Percentiles rank a stretch among this genome's conserved stretches.
phyloP scores from a whole-genome alignment of 352 stramenopile genomes.

The Globisporangium rhizosaccharum region DNA sequence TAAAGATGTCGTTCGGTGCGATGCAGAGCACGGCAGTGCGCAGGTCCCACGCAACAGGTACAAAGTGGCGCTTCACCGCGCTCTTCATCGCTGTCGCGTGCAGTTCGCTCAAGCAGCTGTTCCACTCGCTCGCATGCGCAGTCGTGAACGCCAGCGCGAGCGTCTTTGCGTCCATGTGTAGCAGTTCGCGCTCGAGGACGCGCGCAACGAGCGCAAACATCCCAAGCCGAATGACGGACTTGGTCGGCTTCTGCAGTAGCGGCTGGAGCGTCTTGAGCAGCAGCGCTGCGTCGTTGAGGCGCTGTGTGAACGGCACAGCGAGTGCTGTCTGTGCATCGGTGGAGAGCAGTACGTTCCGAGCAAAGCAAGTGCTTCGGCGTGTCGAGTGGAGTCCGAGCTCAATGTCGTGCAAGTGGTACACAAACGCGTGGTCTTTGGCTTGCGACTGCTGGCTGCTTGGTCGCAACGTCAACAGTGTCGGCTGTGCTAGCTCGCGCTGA shows the following conservation, averaged over 20 bases:
- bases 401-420: slow-evolving; percentile 34
- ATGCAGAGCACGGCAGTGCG: slow-evolving; percentile 43
- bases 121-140: slow-evolving; percentile 51
- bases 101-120: slow-evolving; percentile 47
- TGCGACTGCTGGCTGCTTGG: background rate
- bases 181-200: slow-evolving; percentile 40
- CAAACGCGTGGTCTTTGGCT: slow-evolving; percentile 29
- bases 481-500: slow-evolving; percentile 33
- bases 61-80: slow-evolving; percentile 32
- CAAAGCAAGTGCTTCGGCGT: background rate
- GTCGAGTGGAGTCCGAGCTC: slow-evolving; percentile 24
- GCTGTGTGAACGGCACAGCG: slow-evolving; percentile 13
- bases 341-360: slow-evolving; percentile 2
- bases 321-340: slow-evolving; percentile 9
- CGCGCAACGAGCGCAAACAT: slow-evolving; percentile 32
- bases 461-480: slow-evolving; percentile 16
- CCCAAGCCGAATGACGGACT: slow-evolving; percentile 31
- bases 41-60: slow-evolving; percentile 39
- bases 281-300: slow-evolving; percentile 28
- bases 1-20: slow-evolving; percentile 56
- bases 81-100: slow-evolving; percentile 46
- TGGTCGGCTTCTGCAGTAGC: slow-evolving; percentile 49
- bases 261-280: slow-evolving; percentile 43
- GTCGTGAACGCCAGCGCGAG: slow-evolving; percentile 19
- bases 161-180: slow-evolving; percentile 14